Evolutionary conservation across 176 grass and related monocot genomes (phyloP), one percentile per base, ranked within the genome.

Genomic region (Triticum monococcum): DNA sequence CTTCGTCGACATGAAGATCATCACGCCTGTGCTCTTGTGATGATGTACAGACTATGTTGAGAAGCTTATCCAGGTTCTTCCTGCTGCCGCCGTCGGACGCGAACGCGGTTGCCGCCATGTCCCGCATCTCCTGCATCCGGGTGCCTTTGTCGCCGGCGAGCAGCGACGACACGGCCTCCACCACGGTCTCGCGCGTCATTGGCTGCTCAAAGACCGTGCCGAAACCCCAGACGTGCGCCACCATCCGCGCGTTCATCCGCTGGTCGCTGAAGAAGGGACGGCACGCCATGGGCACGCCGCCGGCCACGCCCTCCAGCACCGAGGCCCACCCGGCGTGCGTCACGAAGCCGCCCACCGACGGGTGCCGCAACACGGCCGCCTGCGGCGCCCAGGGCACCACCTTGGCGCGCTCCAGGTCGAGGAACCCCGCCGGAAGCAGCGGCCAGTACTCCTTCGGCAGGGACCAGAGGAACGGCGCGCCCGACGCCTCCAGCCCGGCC

Each of bases 401-500:
- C 52, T 57, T 57, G 52, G 0, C 17, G 52, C 52, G 52, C 5
- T 57, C 52, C 0, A 57, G 52, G 17, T 57, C 18, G 0, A 57
- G 52, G 52, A 57, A 57, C 52, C 52, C 68, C 20, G 68, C 0
- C 68, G 68, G 36, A 5, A 72, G 68, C 18, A 23, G 4, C 68
- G 36, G 36, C 68, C 68, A 72, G 20, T 11, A 23, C 9, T 23
- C 22, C 68, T 41, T 12, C 0, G 10, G 68, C 68, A 72, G 68
- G 0, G 68, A 72, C 68, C 68, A 72, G 1, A 72, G 68, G 68
- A 72, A 72, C 36, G 68, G 78, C 48, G 79, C n/a, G 38, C 67
- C 68, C 3, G 61, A 37, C 1, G 84, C 22, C 68, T 94, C 89
- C 14, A 91, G 4, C 7, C 89, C 92, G 0, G 81, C 28, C 1